Conservation (phyloP, 257 asterid species). For the Euphrasia confusa region DNA sequence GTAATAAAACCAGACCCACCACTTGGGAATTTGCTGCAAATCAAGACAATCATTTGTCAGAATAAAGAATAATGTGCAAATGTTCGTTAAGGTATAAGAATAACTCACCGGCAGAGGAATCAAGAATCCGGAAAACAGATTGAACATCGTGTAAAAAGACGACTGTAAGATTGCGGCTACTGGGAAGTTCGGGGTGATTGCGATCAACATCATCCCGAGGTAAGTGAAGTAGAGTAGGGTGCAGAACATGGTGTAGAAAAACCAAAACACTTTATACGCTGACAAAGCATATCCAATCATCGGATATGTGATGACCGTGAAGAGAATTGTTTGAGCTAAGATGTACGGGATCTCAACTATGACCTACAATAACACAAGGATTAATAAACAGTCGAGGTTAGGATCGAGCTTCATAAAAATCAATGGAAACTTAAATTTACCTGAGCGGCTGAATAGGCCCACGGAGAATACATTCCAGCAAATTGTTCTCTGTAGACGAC, state of each 20-base stretch:
- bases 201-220: constrained; percentile 44
- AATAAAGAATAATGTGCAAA: no score
- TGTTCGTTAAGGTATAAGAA: neutral
- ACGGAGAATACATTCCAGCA: constrained; percentile 46
- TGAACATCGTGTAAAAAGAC: constrained; percentile 37
- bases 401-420: neutral
- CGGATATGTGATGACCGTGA: constrained; percentile 41
- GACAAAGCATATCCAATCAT: constrained; percentile 48
- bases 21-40: constrained; percentile 48
- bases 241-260: constrained; percentile 37
- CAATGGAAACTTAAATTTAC: constrained; percentile 12
- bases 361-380: constrained; percentile 24
- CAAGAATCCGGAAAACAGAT: constrained; percentile 43
- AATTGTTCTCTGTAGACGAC: constrained; percentile 45
- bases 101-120: constrained; percentile 43
- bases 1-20: constrained; percentile 57
- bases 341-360: constrained; percentile 46
- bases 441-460: constrained; percentile 52
- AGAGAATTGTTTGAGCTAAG: constrained; percentile 31
- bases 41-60: neutral
- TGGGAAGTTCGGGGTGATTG: constrained; percentile 40
- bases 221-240: constrained; percentile 42
- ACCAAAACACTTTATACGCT: constrained; percentile 39
- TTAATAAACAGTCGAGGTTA: neutral
- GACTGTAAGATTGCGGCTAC: constrained; percentile 43